These are phyloP conservation scores for Pontederia paniculata DNA, from an alignment of 176 grass and related monocot species.

Conservation along the genomic window DNA sequence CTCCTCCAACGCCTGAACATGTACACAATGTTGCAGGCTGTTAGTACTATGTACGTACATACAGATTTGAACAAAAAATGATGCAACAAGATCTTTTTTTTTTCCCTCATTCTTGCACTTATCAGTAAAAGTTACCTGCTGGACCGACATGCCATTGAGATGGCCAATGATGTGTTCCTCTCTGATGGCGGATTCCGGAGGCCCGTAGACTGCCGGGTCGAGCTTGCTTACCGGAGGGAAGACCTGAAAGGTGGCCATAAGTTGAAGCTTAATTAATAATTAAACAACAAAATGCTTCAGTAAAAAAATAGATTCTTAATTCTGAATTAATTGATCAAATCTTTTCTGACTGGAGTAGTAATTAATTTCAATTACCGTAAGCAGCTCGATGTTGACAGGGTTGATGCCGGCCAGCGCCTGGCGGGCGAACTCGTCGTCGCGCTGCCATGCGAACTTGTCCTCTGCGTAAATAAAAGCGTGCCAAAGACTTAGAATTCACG, in stretches of 20 bases:
- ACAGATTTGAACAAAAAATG: background rate
- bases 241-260: slow-evolving; percentile 18
- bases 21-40: background rate
- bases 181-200: slow-evolving; percentile 73
- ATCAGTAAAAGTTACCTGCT: slow-evolving; percentile 22
- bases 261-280: background rate
- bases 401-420: slow-evolving; percentile 83
- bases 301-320: no score
- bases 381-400: slow-evolving; percentile 72
- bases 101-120: background rate
- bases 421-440: slow-evolving; percentile 88
- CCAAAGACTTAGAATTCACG: background rate
- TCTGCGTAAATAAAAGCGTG: slow-evolving; percentile 23
- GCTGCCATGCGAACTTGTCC: slow-evolving; percentile 97
- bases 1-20: slow-evolving; percentile 36
- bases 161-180: slow-evolving; percentile 71
- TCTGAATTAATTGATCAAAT: no score
- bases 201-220: slow-evolving; percentile 56
- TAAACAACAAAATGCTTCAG: background rate
- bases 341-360: background rate
- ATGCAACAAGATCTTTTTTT: background rate
- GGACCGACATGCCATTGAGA: slow-evolving; percentile 70
- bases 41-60: no score
- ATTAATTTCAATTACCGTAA: slow-evolving; percentile 46
- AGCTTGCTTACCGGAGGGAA: slow-evolving; percentile 85